A percentile compares a stretch with the other conserved stretches of the same genome.
These are phyloP conservation scores for Diaporthe nobilis DNA, from an alignment of 2,329 filamentous ascomycete species.

Conservation along the genomic window DNA sequence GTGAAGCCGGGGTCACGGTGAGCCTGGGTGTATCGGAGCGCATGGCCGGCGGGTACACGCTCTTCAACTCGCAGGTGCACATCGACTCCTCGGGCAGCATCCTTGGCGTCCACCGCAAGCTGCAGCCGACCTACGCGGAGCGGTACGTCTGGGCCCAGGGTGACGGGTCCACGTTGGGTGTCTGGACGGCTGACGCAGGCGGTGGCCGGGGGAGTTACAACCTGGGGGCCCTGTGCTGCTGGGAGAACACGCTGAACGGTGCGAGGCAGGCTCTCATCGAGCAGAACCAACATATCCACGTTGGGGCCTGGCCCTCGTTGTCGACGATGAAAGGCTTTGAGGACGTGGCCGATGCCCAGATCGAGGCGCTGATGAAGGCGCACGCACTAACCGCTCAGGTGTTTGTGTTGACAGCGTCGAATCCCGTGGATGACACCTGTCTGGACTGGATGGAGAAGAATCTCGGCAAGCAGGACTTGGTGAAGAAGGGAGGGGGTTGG, in stretches of 20 bases:
- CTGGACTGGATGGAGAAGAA: constrained; percentile 54
- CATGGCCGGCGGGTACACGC: constrained; percentile 45
- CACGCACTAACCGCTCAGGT: constrained; percentile 61
- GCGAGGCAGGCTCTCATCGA: constrained; percentile 50
- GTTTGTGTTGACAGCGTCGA: constrained; percentile 58
- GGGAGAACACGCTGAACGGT: constrained; percentile 51
- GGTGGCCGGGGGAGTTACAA: constrained; percentile 36
- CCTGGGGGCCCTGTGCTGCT: constrained; percentile 50
- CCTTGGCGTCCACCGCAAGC: constrained; percentile 50
- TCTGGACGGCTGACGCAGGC: constrained; percentile 39
- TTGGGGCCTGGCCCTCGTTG: constrained; percentile 51
- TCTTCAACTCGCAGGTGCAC: constrained; percentile 50
- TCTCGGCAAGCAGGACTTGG: constrained; percentile 48
- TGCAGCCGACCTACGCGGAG: constrained; percentile 51
- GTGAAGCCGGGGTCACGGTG: constrained; percentile 42
- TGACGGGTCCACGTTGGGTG: constrained; percentile 47
- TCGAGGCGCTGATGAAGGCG: constrained; percentile 61
- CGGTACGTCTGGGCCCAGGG: constrained; percentile 51
- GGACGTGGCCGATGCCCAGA: constrained; percentile 56
- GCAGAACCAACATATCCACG: constrained; percentile 49
- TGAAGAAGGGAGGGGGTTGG: constrained; percentile 50
- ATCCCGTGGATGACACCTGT: constrained; percentile 58
- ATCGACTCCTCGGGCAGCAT: constrained; percentile 48
- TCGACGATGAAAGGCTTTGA: constrained; percentile 55
- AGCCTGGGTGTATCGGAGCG: constrained; percentile 48